Evolutionary conservation across 345 rosid species (phyloP), one percentile per base, ranked within the genome.

Genomic region (Acer saccharum): DNA sequence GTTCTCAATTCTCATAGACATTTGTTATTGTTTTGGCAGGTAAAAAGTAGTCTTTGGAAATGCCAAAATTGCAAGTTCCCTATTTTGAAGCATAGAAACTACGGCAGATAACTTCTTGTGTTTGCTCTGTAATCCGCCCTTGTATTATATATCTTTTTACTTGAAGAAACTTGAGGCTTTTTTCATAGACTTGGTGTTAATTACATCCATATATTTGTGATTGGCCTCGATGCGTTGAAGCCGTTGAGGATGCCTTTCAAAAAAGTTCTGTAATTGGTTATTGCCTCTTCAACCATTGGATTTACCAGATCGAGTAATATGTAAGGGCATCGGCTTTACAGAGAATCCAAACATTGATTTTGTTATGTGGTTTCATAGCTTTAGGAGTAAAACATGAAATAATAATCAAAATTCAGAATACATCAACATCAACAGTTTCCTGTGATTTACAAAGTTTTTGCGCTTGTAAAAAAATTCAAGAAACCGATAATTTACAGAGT

Each of bases 11-110:
- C 58, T 73, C 41, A 62, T 3, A 5, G 46, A 39, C 10, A 12
- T 44, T 3, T 62, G 7, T 41, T 72, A 1, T 16, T 62, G 57
- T 6, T 62, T 44, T 25, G 23, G 60, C 77, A 74, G 77, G 77
- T 44, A 73, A 27, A 43, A 73, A 20, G 14, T 61, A 73, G 57
- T 21, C 23, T 13, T 23, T 43, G 68, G 6, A 2, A 73, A 14
- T 14, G 60, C 48, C 57, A 62, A 63, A n/a, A n/a, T 13, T 13
- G 10, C 35, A 23, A 16, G 17, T 58, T 39, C 17, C 65, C 12
- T 3, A 46, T 75, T 62, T 43, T 16, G 21, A 6, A 18, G 46
- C 62, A 23, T 16, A 14, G 48, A 48, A 64, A 48, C 29, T 2
- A 18, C 18, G 10, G 16, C 10, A 23, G 35, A 10, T 16, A n/a